Evolutionary conservation across 78 protist species (phyloP), one percentile per base, ranked within the genome.

Genomic region (Tieghemostelium lacteum): DNA sequence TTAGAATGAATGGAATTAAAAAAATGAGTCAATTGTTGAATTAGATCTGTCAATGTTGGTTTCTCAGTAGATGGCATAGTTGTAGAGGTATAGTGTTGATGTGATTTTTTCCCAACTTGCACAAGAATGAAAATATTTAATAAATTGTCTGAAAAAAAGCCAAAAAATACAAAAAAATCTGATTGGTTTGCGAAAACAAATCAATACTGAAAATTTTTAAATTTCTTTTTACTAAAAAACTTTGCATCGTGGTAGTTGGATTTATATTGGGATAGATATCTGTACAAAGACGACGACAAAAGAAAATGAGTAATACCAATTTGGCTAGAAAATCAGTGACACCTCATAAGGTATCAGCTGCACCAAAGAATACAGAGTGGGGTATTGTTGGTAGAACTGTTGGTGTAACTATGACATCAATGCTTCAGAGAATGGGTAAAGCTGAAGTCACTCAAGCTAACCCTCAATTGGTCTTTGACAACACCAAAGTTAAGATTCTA

Each of bases 391-490:
- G 80, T 10, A 73, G 66, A 55, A 70, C 52, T 14, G 52, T 73
- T 0, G 80, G 80, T 20, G 80, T 73, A 12, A 58, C 80, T 17
- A 73, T 40, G 34, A 73, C 66, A n/a, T 73, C 80, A 4, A 29
- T 73, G 26, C 66, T 73, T 33, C 80, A 73, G 55, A 73, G 55
- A 29, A 73, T 73, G 66, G 80, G 80, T 20, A 73, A 73, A 24
- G 80, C 20, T 14, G 89, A 80, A 28, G 39, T 28, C 1, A 80
- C 89, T 2, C 89, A 80, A 58, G 24, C 64, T 12, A 26, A 72
- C 3, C 89, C 89, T 37, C 76, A 80, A 55, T 61, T 80, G 49
- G 66, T 80, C 22, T 49, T 69, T 37, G 64, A 80, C 52, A 80
- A 80, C 42, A 58, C 69, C n/a, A 80, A 69, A 40, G 75, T 37